phyloP scores from a whole-genome alignment of 352 stramenopile species.

The Elongisporangium undulatum region DNA sequence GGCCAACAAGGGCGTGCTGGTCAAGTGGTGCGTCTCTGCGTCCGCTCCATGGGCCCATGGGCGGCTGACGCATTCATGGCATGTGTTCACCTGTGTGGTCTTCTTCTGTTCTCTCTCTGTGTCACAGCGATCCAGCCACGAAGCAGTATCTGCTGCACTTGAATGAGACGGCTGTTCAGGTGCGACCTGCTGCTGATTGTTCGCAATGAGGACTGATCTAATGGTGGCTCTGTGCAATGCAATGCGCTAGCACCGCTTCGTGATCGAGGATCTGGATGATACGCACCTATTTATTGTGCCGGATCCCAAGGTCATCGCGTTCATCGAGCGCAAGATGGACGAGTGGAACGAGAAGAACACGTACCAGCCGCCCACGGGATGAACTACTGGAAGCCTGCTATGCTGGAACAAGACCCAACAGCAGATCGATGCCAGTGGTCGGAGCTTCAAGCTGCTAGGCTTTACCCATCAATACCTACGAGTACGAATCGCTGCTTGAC shows the following conservation, averaged over 20 bases:
- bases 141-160: constrained; percentile 86
- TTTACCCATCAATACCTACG: not conserved
- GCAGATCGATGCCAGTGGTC: not conserved
- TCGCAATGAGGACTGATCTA: not conserved
- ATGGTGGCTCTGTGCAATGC: not conserved
- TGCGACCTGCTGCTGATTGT: constrained; percentile 7
- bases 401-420: not conserved
- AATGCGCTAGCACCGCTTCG: constrained; percentile 61
- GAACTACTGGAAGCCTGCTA: no score
- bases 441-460: not conserved
- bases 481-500: no score
- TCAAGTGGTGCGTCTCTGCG: constrained; percentile 58
- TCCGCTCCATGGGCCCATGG: not conserved
- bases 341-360: constrained; percentile 89
- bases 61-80: not conserved
- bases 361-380: constrained; percentile 75
- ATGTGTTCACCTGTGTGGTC: not conserved
- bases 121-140: constrained; percentile 64
- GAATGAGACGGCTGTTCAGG: constrained; percentile 81
- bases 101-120: constrained; percentile 7
- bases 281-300: constrained; percentile 85
- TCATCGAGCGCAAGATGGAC: constrained; percentile 89
- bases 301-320: constrained; percentile 72
- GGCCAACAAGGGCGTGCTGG: constrained; percentile 79
- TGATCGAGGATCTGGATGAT: constrained; percentile 86